Conservation (phyloP, 2,329 filamentous ascomycete genomes). For the Cladobotryum mycophilum region DNA sequence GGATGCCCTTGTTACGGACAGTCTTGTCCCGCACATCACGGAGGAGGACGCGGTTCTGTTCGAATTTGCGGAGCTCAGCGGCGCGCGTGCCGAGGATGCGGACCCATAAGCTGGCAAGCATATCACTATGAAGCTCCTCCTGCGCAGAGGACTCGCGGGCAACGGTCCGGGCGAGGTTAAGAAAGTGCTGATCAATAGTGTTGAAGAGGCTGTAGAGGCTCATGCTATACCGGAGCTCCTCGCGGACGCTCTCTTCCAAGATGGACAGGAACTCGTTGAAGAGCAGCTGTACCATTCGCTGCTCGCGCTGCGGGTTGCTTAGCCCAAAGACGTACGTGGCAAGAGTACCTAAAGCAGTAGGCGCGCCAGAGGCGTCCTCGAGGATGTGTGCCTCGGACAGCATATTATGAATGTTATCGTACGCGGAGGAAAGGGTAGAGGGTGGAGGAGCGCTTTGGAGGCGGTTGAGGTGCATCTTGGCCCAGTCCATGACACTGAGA, state of each 20-base stretch:
- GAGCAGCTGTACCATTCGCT: slow-evolving; percentile 73
- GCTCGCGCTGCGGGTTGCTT: slow-evolving; percentile 74
- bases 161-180: slow-evolving; percentile 79
- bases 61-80: slow-evolving; percentile 75
- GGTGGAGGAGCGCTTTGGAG: slow-evolving; percentile 57
- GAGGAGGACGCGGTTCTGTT: slow-evolving; percentile 79
- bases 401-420: slow-evolving; percentile 77
- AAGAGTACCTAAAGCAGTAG: slow-evolving; percentile 63
- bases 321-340: slow-evolving; percentile 71
- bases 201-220: slow-evolving; percentile 86
- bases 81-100: slow-evolving; percentile 73
- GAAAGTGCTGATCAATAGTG: slow-evolving; percentile 81
- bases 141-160: slow-evolving; percentile 77
- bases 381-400: slow-evolving; percentile 59
- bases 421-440: slow-evolving; percentile 56
- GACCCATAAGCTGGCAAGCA: slow-evolving; percentile 80
- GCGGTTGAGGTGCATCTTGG: slow-evolving; percentile 72
- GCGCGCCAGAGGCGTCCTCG: slow-evolving; percentile 46
- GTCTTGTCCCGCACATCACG: slow-evolving; percentile 74
- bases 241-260: slow-evolving; percentile 82
- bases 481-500: slow-evolving; percentile 94
- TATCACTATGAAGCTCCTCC: slow-evolving; percentile 72
- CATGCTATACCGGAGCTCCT: slow-evolving; percentile 73
- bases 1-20: slow-evolving; percentile 76
- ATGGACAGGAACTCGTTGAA: slow-evolving; percentile 79